Conservation (phyloP, 495 filamentous ascomycete genomes). For the Daldinia childiae region DNA sequence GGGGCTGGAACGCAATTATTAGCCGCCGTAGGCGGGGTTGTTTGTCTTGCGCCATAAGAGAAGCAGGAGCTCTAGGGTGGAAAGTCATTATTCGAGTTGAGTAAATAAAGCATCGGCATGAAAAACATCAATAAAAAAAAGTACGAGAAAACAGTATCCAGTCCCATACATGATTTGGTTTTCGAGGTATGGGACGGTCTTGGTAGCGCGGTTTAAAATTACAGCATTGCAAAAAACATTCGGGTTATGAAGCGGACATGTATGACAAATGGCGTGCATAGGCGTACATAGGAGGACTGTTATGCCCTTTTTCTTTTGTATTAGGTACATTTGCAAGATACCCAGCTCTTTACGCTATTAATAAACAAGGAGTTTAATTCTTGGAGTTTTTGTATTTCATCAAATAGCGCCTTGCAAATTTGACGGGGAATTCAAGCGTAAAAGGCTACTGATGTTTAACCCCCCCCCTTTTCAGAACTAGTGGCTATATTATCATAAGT, state of each 20-base stretch:
- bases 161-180: background rate
- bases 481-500: background rate
- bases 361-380: constrained; percentile 13
- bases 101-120: constrained; percentile 36
- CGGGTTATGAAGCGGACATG: constrained; percentile 19
- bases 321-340: constrained; percentile 27
- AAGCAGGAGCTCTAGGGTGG: constrained; percentile 73
- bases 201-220: constrained; percentile 16
- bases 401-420: background rate
- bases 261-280: constrained; percentile 2
- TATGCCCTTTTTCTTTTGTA: constrained; percentile 21
- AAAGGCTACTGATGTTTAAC: too few relatives aligned
- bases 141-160: background rate
- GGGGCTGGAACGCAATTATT: constrained; percentile 73
- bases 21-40: constrained; percentile 71
- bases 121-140: background rate
- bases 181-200: background rate
- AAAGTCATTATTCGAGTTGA: constrained; percentile 71
- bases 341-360: constrained; percentile 39
- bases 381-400: constrained; percentile 1
- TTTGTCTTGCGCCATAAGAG: constrained; percentile 72
- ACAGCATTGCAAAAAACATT: constrained; percentile 9
- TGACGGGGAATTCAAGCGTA: background rate
- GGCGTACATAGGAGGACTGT: constrained; percentile 3
- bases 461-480: too few relatives aligned